A percentile compares a stretch with the other conserved stretches of the same genome.
Evolutionary conservation across 2,329 filamentous ascomycete species (phyloP).

Genomic region (Phaeosphaeriaceae sp.): DNA sequence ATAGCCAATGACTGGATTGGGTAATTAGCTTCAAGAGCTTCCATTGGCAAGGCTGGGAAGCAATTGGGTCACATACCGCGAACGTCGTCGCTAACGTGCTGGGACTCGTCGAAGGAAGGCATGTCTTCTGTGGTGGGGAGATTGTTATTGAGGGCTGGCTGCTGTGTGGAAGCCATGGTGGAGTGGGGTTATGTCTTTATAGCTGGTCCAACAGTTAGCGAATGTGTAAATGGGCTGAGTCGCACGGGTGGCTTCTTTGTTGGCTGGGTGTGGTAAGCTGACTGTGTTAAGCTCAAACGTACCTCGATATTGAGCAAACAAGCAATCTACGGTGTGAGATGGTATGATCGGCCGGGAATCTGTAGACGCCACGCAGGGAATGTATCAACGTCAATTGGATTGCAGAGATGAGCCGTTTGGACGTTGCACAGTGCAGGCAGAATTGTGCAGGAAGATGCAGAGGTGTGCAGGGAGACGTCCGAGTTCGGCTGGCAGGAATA

Average conservation of each 20-base stretch:
- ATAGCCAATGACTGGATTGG: conserved; percentile 79
- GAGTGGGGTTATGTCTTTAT: conserved; percentile 19
- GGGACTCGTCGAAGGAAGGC: conserved; percentile 35
- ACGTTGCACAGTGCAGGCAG: background rate
- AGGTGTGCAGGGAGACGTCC: conserved; percentile 2
- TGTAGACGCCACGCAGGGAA: background rate
- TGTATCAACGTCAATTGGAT: conserved; percentile 6
- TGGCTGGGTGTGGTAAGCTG: background rate
- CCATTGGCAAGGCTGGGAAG: conserved; percentile 16
- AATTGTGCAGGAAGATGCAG: background rate
- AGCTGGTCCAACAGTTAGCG: conserved; percentile 13
- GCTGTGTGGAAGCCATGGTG: conserved; percentile 22
- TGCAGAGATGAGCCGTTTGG: background rate
- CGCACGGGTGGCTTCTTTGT: background rate
- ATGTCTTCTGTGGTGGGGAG: conserved; percentile 25
- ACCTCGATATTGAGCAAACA: background rate
- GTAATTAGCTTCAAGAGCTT: background rate
- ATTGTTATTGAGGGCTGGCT: conserved; percentile 4
- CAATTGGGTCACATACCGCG: conserved; percentile 51
- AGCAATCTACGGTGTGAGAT: conserved; percentile 3
- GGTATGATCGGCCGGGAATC: background rate
- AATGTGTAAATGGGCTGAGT: conserved; percentile 2
- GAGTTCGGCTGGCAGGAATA: conserved; percentile 7
- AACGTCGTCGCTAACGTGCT: conserved; percentile 57
- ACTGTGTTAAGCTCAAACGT: background rate